phyloP scores from a whole-genome alignment of 495 filamentous ascomycete genomes.

The Trichoderma virens region DNA sequence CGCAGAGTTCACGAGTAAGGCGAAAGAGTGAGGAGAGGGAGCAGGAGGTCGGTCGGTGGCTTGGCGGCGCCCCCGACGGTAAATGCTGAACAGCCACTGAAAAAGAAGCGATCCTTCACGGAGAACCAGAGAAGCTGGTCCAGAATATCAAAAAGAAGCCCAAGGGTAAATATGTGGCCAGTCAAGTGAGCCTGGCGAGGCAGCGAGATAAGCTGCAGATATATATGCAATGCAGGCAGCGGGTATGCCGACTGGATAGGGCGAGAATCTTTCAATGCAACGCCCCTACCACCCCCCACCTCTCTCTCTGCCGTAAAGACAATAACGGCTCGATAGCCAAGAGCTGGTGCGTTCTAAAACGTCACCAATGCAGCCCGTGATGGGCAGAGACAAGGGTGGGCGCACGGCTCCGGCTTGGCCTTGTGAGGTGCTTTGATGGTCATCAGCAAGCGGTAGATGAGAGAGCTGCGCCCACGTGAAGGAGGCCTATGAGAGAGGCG shows the following conservation, averaged over 20 bases:
- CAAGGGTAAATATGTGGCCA: neutral
- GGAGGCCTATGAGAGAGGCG: neutral
- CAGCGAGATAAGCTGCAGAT: conserved; percentile 6
- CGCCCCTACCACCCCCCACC: neutral
- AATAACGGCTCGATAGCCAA: neutral
- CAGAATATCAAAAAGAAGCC: neutral
- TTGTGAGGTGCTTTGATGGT: neutral
- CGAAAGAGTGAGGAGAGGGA: neutral
- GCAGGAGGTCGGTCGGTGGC: neutral
- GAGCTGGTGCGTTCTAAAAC: neutral
- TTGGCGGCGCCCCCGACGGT: neutral
- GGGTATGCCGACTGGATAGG: conserved; percentile 1
- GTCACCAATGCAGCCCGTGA: conserved; percentile 1
- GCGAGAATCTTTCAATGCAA: neutral
- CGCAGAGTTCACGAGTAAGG: neutral
- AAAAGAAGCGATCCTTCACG: neutral
- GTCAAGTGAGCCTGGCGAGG: neutral
- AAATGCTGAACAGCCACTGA: neutral
- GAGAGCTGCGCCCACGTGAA: conserved; percentile 9
- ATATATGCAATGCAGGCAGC: conserved; percentile 1
- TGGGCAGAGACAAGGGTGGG: neutral
- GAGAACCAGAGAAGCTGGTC: neutral
- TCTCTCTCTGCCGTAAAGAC: neutral
- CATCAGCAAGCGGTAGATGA: conserved; percentile 3
- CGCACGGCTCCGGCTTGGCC: neutral